These are phyloP conservation scores for Botrytis fragariae DNA, from an alignment of 2,329 filamentous ascomycete genomes.

Conservation along the genomic window DNA sequence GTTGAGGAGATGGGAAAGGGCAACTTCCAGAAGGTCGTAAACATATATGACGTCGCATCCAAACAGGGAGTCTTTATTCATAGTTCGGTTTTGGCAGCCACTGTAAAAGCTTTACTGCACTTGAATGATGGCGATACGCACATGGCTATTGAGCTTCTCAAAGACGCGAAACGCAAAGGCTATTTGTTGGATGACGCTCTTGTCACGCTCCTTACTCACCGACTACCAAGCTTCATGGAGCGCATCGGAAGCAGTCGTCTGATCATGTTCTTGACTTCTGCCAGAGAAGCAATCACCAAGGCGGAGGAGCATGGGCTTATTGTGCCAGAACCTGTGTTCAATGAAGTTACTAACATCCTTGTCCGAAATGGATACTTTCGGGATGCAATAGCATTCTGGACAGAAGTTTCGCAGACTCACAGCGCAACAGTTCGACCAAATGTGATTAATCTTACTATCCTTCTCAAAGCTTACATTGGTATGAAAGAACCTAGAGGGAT, in stretches of 20 bases:
- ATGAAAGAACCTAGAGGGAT: conserved; percentile 31
- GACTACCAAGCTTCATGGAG: conserved; percentile 24
- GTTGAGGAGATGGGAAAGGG: conserved; percentile 24
- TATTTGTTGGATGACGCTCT: conserved; percentile 28
- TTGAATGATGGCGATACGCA: conserved; percentile 21
- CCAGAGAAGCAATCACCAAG: conserved; percentile 24
- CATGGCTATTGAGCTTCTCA: conserved; percentile 28
- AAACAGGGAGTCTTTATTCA: conserved; percentile 16
- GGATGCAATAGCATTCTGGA: conserved; percentile 36
- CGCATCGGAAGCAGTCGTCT: conserved; percentile 13
- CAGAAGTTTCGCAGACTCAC: conserved; percentile 27
- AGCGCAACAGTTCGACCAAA: conserved; percentile 21
- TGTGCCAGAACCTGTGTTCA: conserved; percentile 30
- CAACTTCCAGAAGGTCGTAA: conserved; percentile 26
- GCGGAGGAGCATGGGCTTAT: conserved; percentile 28
- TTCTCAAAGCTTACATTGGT: conserved; percentile 34
- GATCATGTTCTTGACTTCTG: conserved; percentile 14
- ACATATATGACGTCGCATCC: conserved; percentile 32
- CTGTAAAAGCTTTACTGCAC: conserved; percentile 33
- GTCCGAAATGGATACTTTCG: conserved; percentile 24
- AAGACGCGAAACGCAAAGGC: conserved; percentile 27
- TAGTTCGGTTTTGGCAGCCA: conserved; percentile 23
- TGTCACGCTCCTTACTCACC: conserved; percentile 31
- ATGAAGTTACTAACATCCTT: conserved; percentile 33
- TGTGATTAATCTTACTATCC: conserved; percentile 32